These are phyloP conservation scores for Syncephalis plumigaleata DNA, from an alignment of 371 early-diverging fungal genomes.

Conservation along the genomic window DNA sequence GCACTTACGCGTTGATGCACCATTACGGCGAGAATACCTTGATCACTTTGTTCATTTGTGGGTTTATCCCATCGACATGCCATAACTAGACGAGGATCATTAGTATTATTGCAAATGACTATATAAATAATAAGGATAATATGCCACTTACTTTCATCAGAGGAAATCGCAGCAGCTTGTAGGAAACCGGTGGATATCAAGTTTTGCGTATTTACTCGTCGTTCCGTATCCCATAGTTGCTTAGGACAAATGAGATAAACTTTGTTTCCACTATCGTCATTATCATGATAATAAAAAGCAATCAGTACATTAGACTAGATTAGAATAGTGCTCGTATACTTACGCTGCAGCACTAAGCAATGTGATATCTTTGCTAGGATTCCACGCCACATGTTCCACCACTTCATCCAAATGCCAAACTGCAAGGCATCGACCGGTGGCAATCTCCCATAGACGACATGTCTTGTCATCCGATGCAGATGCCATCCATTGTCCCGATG, in stretches of 20 bases:
- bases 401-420: slow-evolving; percentile 48
- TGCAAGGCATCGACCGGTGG: slow-evolving; percentile 71
- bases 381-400: slow-evolving; percentile 72
- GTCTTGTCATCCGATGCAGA: slow-evolving; percentile 83
- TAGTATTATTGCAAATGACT: no score
- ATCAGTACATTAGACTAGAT: not conserved
- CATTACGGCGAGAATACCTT: slow-evolving; percentile 10
- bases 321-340: slow-evolving; percentile 1
- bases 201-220: not conserved
- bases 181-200: not conserved
- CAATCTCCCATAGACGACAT: slow-evolving; percentile 79
- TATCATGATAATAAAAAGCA: no score
- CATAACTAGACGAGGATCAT: not conserved
- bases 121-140: no score
- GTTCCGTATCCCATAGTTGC: not conserved
- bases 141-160: no score
- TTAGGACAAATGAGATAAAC: not conserved
- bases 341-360: slow-evolving; percentile 48
- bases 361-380: slow-evolving; percentile 60
- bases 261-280: not conserved
- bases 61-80: slow-evolving; percentile 36
- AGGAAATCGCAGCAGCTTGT: no score
- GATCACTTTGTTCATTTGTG: slow-evolving; percentile 22
- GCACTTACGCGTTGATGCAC: slow-evolving; percentile 1
- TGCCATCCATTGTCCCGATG: slow-evolving; percentile 73